Evolutionary conservation across 495 filamentous ascomycete genomes (phyloP).

Genomic region (Darksidea phi): DNA sequence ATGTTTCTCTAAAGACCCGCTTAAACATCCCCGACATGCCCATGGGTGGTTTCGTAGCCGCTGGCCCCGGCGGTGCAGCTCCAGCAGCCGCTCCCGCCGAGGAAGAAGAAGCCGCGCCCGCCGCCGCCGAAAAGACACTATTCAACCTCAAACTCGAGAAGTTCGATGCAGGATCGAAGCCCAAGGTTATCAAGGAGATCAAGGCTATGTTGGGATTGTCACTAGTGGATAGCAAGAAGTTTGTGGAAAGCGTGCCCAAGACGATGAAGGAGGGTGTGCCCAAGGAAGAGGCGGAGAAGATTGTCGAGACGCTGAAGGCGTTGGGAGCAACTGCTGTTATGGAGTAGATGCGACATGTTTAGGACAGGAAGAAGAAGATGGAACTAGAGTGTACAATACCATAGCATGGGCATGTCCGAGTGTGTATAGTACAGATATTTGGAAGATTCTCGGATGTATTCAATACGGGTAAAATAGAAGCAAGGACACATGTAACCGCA

Average conservation of each 20-base stretch:
- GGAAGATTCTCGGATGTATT: constrained; percentile 20
- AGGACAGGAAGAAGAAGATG: not conserved
- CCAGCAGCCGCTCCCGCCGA: constrained; percentile 69
- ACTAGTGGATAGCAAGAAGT: constrained; percentile 99
- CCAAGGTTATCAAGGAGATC: constrained; percentile 99
- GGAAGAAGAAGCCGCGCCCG: constrained; percentile 79
- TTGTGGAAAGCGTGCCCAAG: constrained; percentile 97
- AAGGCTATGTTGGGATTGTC: constrained; percentile 93
- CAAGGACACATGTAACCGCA: not conserved
- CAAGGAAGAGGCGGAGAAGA: constrained; percentile 99
- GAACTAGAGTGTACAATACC: not conserved
- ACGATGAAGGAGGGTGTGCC: constrained; percentile 96
- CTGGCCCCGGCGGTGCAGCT: constrained; percentile 53
- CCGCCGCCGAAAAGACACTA: constrained; percentile 88
- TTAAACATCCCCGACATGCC: constrained; percentile 98
- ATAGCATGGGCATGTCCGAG: not conserved
- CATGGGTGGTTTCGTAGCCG: constrained; percentile 79
- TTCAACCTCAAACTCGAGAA: constrained; percentile 91
- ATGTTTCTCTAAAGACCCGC: constrained; percentile 61
- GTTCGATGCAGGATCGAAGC: constrained; percentile 84
- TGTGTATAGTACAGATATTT: constrained; percentile 34
- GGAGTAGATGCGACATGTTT: constrained; percentile 60
- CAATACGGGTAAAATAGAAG: constrained; percentile 11
- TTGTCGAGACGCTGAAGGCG: constrained; percentile 86
- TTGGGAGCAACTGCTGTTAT: constrained; percentile 83